A percentile compares a stretch with the other conserved stretches of the same genome.
Evolutionary conservation across 2,329 filamentous ascomycete genomes (phyloP).

Genomic region (Penicillium freii): DNA sequence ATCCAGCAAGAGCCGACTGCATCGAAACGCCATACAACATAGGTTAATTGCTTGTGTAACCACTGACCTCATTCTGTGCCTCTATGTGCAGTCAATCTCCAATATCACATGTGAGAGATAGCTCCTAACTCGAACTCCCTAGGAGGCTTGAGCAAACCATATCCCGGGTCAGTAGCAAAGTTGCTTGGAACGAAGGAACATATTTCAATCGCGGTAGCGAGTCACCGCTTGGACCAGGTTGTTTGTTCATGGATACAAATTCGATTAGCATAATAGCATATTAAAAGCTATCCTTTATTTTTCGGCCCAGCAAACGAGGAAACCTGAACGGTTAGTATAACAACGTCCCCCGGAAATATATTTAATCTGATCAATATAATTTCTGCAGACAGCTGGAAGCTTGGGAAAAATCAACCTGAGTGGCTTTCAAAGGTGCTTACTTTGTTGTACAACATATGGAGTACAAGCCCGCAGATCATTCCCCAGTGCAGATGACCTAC

Average conservation of each 20-base stretch:
- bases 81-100: background rate
- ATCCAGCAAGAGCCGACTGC: background rate
- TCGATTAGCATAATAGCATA: background rate
- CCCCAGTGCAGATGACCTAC: conserved; percentile 22
- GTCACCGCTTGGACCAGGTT: background rate
- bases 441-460: background rate
- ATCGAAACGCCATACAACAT: conserved; percentile 4
- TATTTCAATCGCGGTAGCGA: background rate
- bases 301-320: background rate
- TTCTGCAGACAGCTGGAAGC: conserved; percentile 6
- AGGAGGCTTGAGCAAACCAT: background rate
- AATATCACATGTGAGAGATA: conserved; percentile 5
- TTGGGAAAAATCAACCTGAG: background rate
- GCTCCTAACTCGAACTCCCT: background rate
- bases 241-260: background rate
- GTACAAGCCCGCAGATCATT: conserved; percentile 17
- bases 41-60: conserved; percentile 1
- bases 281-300: background rate
- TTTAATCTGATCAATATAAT: background rate
- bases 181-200: background rate
- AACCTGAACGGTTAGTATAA: background rate
- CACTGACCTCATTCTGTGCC: background rate
- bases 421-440: conserved; percentile 7
- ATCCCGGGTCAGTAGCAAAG: background rate
- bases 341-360: background rate